Evolutionary conservation across 2,329 filamentous ascomycete genomes (phyloP), one percentile per base, ranked within the genome.

Genomic region (Clonostachys solani): DNA sequence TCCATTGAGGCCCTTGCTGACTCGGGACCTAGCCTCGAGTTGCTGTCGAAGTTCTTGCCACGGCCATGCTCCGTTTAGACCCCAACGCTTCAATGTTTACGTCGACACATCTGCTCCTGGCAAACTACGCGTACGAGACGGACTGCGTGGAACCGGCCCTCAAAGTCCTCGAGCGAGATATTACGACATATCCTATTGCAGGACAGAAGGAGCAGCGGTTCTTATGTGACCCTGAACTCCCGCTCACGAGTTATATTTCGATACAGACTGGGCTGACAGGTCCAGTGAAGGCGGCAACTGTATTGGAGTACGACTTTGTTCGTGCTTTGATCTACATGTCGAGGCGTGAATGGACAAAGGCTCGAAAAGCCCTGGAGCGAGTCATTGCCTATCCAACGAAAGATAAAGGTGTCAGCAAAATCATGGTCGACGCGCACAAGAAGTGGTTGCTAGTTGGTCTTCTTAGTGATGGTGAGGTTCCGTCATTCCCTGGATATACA

Each of bases 351-450:
- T 92, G 87, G 86, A 60, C 66, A 16, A 78, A 77, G 48, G 85
- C 87, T 1, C 67, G 75, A 15, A 74, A 74, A 36, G 81, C 83
- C 33, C 74, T 91, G 23, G 80, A 83, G 54, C 75, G 80, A 49
- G 78, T 81, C 40, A 72, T 95, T 35, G 80, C 84, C 4, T 83
- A 84, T 48, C 89, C 91, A 1, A 73, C 76, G 1, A 74, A 72
- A 45, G 84, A 83, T 17, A 71, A 75, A 33, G 75, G 81, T 35
- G 74, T 82, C 12, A 92, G 86, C 64, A 85, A 83, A 61, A 76
- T 95, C 44, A 94, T 94, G 86, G 74, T 87, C 5, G 90, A 96
- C 54, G 89, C 89, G 6, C 92, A 95, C 73, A 95, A 92, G 69
- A 95, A 92, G 66, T 96, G 90, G 87, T 62, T 95, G 9, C 70